A percentile compares a stretch with the other conserved stretches of the same genome.
phyloP scores from a whole-genome alignment of 169 alveolate species.

The Plasmodium gaboni region DNA sequence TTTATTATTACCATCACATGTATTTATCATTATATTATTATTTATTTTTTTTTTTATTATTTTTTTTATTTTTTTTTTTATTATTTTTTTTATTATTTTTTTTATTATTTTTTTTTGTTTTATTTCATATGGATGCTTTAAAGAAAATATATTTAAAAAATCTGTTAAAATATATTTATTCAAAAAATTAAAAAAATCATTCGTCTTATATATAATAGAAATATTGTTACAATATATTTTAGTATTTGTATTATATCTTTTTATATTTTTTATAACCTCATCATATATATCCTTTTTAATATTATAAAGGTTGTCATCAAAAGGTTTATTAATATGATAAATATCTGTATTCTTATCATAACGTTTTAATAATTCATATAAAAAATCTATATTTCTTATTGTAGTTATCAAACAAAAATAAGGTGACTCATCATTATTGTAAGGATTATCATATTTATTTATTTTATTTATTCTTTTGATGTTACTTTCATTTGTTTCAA shows the following conservation, averaged over 20 bases:
- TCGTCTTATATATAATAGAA: constrained; percentile 21
- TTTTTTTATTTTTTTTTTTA: neutral
- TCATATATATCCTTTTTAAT: too few relatives aligned
- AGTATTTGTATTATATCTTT: constrained; percentile 29
- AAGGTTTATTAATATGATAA: neutral
- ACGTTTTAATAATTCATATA: neutral
- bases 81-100: too few relatives aligned
- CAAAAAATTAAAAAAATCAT: constrained; percentile 44
- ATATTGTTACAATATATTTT: constrained; percentile 13
- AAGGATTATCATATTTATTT: too few relatives aligned
- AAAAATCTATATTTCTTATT: constrained; percentile 21
- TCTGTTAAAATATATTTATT: constrained; percentile 38
- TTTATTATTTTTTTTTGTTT: neutral
- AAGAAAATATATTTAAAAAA: constrained; percentile 25
- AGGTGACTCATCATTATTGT: neutral
- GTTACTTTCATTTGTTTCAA: neutral
- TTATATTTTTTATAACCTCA: neutral
- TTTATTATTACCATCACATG: too few relatives aligned
- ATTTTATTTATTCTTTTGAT: neutral
- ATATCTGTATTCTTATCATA: neutral
- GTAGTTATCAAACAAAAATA: constrained; percentile 4
- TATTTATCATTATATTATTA: too few relatives aligned
- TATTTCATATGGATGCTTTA: constrained; percentile 10
- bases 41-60: too few relatives aligned
- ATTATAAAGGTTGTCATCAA: neutral